Evolutionary conservation across 2,329 filamentous ascomycete species (phyloP), one percentile per base, ranked within the genome.

Genomic region (Thelonectria blattea): DNA sequence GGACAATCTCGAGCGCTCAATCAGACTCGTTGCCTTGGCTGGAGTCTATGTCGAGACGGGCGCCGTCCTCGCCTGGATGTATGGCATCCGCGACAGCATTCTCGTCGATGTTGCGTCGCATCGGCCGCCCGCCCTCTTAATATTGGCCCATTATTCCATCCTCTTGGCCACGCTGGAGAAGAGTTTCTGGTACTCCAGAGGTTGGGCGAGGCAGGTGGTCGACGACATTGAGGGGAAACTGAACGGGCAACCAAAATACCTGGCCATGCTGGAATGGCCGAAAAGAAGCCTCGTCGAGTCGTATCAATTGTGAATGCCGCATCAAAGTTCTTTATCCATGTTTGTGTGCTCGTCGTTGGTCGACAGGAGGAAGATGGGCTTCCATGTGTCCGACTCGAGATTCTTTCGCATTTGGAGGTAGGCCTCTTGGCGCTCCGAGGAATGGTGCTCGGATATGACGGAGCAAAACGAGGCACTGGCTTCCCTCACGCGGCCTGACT

Each of bases 371-470:
- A 66, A 61, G 9, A 78, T 71, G 0, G 72, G 48, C 3, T 52
- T 60, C 76, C 77, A 79, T 2, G 64, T 63, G 6, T 63, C 69
- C 6, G 67, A 67, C 7, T 58, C 53, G 5, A 69, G 52, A 32
- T 75, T 74, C 17, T 63, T 61, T 0, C 74, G 55, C 71, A 76
- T 78, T n/a, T 63, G 65, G 7, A 56, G 43, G 46, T 77, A 79
- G 2, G 77, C 77, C 5, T 76, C 73, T 14, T 57, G 65, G 9
- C 74, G 69, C 6, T 65, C 27, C 6, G 57, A 52, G 2, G 74
- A 76, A 56, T 68, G 60, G 1, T 51, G 51, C 15, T 56, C 56
- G 14, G 60, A 61, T 6, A 65, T 58, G 2, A 3, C 51, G 2
- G 68, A 72, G 1, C 48, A 48, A 27, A 63, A 57, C 8, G 68